Evolutionary conservation across 2,329 filamentous ascomycete genomes (phyloP), one percentile per base, ranked within the genome.

Genomic region (Colletotrichum sp.): DNA sequence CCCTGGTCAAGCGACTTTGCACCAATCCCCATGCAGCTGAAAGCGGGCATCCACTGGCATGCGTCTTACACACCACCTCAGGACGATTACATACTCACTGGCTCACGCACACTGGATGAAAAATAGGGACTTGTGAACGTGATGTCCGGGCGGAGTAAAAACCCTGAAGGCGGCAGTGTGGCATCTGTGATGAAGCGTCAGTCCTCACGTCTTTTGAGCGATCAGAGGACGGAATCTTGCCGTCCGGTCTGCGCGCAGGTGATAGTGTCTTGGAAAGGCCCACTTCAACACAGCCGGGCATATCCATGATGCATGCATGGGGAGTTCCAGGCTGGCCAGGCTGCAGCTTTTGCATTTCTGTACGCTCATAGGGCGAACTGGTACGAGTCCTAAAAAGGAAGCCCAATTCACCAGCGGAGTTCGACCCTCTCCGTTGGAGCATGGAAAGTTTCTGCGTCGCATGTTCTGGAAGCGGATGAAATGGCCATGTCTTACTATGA

Each of bases 21-120:
- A 38, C 34, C 24, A 26, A 48, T 15, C 21, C 28, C 28, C 36
- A 48, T 60, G 55, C 28, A 36, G 12, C 36, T 24, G 55, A 36
- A 34, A 30, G 24, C 28, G 18, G 28, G 6, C 48, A 60, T 26
- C 58, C 58, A 32, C 28, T 65, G 65, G n/a, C 30, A 30, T 48
- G 56, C 68, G 67, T 71, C 71, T 74, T 74, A 70, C 71, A 74
- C 71, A 74, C 67, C 71, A 71, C 26, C 58, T 64, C 32, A 34
- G 6, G 43, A 32, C 21, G 15, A 32, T 34, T 56, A 8, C 7
- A 34, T 48, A 28, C 21, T 38, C 18, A 61, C 18, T 34, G 55
- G n/a, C n/a, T 2, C 18, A 26, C 28, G 18, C 13, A 26, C 18
- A 70, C 9, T 52, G 36, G 43, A 7, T 5, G 4, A 43, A 43